Base-by-base conservation (phyloP, 148 eudicot species). In the Polygonum aviculare region DNA sequence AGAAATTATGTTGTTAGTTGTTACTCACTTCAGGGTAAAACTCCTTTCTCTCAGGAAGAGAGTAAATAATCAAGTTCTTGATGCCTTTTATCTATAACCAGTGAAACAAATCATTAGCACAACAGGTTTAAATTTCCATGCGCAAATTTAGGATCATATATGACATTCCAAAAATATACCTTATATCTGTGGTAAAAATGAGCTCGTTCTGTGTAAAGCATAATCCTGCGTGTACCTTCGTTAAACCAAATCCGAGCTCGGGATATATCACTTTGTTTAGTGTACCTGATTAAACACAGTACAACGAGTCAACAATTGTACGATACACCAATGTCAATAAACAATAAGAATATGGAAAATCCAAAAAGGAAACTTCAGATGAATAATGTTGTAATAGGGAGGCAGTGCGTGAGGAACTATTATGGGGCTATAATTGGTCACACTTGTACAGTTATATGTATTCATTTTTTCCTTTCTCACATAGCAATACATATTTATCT, bases 141-240 rank as follows among this genome's bases (percentile, higher is more conserved):
- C 38, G 26, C 2, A 60, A 60, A 22, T 60, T 26, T 8, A 16
- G 48, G 47, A 71, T 71, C 41, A 41, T 12, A 69, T 41, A 16
- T 71, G 26, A 19, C 74, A 75, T 63, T 26, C 3, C 36, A 19
- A 19, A 41, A 3, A 54, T 55, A 44, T 72, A 95, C 99, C 99
- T 95, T 95, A 81, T 88, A 95, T 86, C 99, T 90, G 74, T 91
- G 92, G 85, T 93, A 90, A 84, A 95, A 95, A 77, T 93, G 99
- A 78, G 97, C 91, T 80, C 99, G 87, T 83, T 93, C 98, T 7
- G 97, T 89, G 85, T 91, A 93, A 55, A 95, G 90, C 90, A 95
- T 92, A 69, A 93, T 93, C 80, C 91, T 91, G 79, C 87, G 81
- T 26, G 71, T 83, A 44, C 94, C 97, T 73, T 91, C 76, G 63